Evolutionary conservation across 148 eudicot species (phyloP), one percentile per base, ranked within the genome.

Genomic region (Spergularia marina): DNA sequence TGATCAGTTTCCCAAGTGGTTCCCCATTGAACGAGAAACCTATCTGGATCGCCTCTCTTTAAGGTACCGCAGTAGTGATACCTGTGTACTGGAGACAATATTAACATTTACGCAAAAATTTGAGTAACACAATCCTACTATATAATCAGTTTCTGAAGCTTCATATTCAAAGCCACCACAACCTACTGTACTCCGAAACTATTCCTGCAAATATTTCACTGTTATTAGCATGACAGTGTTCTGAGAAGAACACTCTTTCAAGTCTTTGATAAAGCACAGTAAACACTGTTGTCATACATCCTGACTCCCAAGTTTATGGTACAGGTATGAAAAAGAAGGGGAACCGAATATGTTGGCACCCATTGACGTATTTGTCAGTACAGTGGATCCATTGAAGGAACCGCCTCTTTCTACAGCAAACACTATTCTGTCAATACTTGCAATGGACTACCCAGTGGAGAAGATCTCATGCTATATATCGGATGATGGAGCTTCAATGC

Each of bases 401-500:
- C 97, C 98, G 59, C 98, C 97, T 68, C 90, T 92, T 34, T 90
- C 87, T 49, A 95, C 99, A 4, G 92, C 89, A 55, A 95, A 95
- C 74, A 95, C 99, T 10, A 76, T 95, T 69, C 84, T 95, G 64
- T 95, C 99, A 8, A 95, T 95, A 63, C 78, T 95, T 56, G 97
- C 97, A 61, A 88, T 95, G 92, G 99, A 95, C 77, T 95, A 95
- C 79, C 98, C 99, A 12, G 90, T 95, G 7, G 96, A 95, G 60
- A 95, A 95, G 77, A 85, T 87, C 71, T 95, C 99, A 17, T 95
- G 99, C 91, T 95, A 92, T 80, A 85, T 95, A 58, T 95, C 99
- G 58, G 99, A 95, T 78, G 99, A 95, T 80, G 99, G 98, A 75
- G 99, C 99, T 80, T 90, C 97, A n/a, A 90, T 95, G 97, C 93